Percentiles rank a stretch among this genome's conserved stretches.
Conservation (phyloP, 2,329 filamentous ascomycete genomes). For the Penicillium expansum region DNA sequence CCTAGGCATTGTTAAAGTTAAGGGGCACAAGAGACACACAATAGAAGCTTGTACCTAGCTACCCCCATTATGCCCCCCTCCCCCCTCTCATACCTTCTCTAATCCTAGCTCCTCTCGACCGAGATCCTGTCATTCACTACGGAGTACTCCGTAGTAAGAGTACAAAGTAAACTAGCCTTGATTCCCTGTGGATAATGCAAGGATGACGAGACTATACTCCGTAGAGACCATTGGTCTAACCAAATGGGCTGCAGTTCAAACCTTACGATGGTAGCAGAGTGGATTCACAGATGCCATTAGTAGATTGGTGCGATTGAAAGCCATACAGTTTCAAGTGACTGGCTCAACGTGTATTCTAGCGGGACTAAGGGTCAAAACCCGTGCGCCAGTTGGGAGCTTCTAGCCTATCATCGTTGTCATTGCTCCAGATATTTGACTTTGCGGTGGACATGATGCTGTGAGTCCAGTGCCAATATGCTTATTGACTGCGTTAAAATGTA, state of each 20-base stretch:
- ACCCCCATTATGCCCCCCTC: neutral
- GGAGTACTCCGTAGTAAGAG: too few relatives aligned
- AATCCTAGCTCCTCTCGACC: neutral
- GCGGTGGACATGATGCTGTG: neutral
- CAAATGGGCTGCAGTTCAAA: constrained; percentile 4
- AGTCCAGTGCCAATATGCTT: neutral
- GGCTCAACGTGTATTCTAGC: constrained; percentile 2
- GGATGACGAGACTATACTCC: constrained; percentile 15
- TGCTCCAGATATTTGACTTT: constrained; percentile 2
- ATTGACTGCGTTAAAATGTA: neutral
- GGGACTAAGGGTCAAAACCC: constrained; percentile 1
- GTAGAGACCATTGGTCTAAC: constrained; percentile 21
- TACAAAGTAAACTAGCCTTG: neutral
- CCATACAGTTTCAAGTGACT: constrained; percentile 3
- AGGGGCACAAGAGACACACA: neutral
- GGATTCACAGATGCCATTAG: constrained; percentile 2
- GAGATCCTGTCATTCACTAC: neutral
- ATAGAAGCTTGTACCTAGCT: neutral
- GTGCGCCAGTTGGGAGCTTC: neutral
- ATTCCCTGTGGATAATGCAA: constrained; percentile 16
- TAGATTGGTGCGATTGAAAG: constrained; percentile 1
- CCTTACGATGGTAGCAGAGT: neutral
- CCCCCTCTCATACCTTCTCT: neutral
- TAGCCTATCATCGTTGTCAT: constrained; percentile 9
- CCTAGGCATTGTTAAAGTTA: neutral